Evolutionary conservation across 225 moss, liverwort and hornwort species (phyloP).

Genomic region (Antitrichia curtipendula): DNA sequence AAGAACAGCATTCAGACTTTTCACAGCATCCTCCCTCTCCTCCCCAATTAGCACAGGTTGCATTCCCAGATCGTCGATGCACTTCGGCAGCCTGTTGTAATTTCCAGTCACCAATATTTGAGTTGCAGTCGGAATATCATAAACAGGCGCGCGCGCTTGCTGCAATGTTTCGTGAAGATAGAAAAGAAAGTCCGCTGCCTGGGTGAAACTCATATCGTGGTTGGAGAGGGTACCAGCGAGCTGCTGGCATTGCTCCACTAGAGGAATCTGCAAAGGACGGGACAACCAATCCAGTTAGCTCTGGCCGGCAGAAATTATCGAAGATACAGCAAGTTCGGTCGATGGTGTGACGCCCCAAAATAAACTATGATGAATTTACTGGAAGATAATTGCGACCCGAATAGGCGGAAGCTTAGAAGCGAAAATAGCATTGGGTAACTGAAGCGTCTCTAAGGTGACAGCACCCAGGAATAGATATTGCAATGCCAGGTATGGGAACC

Average conservation of each 20-base stretch:
- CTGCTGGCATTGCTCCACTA: conserved; percentile 98
- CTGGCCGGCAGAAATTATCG: not conserved
- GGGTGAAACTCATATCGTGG: conserved; percentile 95
- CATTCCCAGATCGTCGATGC: conserved; percentile 86
- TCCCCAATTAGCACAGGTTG: conserved; percentile 70
- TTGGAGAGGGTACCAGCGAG: conserved; percentile 93
- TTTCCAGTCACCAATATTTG: conserved; percentile 81
- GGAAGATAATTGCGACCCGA: not conserved
- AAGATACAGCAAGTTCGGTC: not conserved
- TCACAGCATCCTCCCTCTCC: conserved; percentile 69
- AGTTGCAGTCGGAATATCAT: conserved; percentile 84
- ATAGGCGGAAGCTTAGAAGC: not conserved
- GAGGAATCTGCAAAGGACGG: conserved; percentile 61
- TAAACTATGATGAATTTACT: not conserved
- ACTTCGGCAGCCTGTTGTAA: conserved; percentile 82
- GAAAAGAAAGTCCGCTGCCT: conserved; percentile 96
- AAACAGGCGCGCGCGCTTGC: conserved; percentile 89
- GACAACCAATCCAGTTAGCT: not conserved
- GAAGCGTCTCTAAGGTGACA: not conserved
- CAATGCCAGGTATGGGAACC: not conserved
- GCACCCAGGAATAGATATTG: not conserved
- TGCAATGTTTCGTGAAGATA: conserved; percentile 94
- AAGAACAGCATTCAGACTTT: conserved; percentile 77
- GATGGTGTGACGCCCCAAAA: not conserved
- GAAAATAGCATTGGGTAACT: not conserved